Base-by-base conservation (phyloP, 768 basidiomycete species). In the Leccinum disarticulatum region DNA sequence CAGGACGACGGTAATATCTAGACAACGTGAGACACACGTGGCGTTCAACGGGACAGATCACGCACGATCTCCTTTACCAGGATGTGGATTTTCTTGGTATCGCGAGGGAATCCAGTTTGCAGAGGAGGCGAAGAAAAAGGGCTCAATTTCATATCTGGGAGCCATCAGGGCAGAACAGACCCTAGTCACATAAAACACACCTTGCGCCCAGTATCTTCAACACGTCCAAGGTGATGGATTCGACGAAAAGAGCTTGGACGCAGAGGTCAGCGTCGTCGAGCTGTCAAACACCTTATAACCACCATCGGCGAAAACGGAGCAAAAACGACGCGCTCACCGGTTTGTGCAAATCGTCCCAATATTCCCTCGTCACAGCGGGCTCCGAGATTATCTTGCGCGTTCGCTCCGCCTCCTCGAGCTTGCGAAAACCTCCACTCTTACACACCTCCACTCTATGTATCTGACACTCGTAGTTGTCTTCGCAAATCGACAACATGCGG, bases 1-100 rank as follows among this genome's bases (percentile, higher is more conserved):
- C 6, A 80, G 68, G 6, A 77, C 76, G 35, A 81, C 74, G 3
- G 80, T 80, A 49, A 81, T 76, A 56, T 80, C 79, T 80, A 55
- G 6, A 55, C 2, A 7, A 28, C 22, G 46, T 62, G 30, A 66
- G 15, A 33, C 9, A 51, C 10, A 46, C 6, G 33, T 3, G 8
- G 48, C 58, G 38, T 54, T 62, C 43, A 46, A 46, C 2, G 61
- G 59, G 51, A 59, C 19, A 33, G 35, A 56, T 49, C 35, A 69
- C 79, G 57, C 54, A 80, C 79, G 79, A 56, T 80, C 79, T 52
- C 73, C 76, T 48, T 63, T 10, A 3, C 56, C 65, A 3, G 47
- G 52, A 1, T 59, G 59, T 13, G 67, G 60, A 31, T 73, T 61
- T 57, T 79, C 79, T 60, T 79, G 77, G 55, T 77, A 80, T 31